Evolutionary conservation across 2,329 filamentous ascomycete genomes (phyloP).

Genomic region (Eutypa lata): DNA sequence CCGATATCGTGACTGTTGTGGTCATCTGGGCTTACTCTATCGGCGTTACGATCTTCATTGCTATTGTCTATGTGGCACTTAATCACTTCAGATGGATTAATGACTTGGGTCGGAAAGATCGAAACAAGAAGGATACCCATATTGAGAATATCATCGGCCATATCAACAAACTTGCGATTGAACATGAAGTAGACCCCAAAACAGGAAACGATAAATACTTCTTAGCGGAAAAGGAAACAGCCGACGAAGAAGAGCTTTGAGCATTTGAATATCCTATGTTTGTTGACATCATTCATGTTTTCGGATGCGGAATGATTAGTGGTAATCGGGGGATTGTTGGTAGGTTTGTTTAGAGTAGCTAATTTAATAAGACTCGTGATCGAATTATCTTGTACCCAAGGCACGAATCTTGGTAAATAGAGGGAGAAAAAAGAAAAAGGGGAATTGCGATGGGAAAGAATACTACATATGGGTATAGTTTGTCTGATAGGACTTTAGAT

Average conservation of each 20-base stretch:
- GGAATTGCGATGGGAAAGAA: too few species aligned
- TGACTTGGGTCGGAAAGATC: constrained; percentile 61
- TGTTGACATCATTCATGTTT: background rate
- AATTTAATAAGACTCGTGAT: background rate
- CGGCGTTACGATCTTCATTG: constrained; percentile 62
- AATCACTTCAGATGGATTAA: constrained; percentile 57
- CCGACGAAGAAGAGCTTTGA: constrained; percentile 25
- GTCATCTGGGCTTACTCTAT: constrained; percentile 66
- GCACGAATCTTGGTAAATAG: too few species aligned
- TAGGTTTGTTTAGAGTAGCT: too few species aligned
- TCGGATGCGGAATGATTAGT: background rate
- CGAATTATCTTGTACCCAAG: too few species aligned
- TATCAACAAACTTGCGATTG: constrained; percentile 57
- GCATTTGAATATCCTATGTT: background rate
- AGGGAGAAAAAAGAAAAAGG: too few species aligned
- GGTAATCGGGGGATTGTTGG: too few species aligned
- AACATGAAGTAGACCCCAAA: constrained; percentile 24
- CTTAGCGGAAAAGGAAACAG: constrained; percentile 26
- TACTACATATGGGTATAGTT: too few species aligned
- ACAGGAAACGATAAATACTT: constrained; percentile 22
- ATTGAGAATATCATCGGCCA: constrained; percentile 66
- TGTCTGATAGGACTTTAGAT: too few species aligned
- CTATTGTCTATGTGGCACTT: constrained; percentile 62
- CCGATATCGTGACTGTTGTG: constrained; percentile 58
- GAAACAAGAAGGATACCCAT: constrained; percentile 57